Evolutionary conservation across 169 alveolate species (phyloP).

Genomic region (Perkinsus marinus): DNA sequence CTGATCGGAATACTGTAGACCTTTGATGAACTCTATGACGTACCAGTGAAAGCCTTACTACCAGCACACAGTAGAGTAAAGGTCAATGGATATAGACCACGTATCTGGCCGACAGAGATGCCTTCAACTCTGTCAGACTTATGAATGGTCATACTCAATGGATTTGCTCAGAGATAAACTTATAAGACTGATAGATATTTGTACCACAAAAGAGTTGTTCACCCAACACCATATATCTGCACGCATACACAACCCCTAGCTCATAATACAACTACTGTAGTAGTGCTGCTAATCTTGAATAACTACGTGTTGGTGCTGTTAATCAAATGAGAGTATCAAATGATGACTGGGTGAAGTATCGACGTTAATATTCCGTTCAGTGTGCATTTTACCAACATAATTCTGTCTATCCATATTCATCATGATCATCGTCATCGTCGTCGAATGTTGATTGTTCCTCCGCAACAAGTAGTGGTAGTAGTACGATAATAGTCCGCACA

Average conservation of each 20-base stretch:
- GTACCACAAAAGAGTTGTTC: background rate
- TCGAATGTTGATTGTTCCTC: too few relatives aligned
- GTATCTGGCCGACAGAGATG: background rate
- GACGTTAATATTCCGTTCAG: too few relatives aligned
- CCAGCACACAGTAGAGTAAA: background rate
- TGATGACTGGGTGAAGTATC: too few relatives aligned
- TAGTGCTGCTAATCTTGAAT: background rate
- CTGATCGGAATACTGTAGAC: too few relatives aligned
- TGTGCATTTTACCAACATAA: too few relatives aligned
- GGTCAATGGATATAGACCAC: background rate
- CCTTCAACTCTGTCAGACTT: background rate
- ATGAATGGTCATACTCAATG: background rate
- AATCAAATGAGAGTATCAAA: too few relatives aligned
- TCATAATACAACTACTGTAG: too few relatives aligned
- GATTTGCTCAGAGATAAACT: background rate
- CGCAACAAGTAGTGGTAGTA: too few relatives aligned
- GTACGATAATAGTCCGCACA: too few relatives aligned
- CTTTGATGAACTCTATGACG: background rate
- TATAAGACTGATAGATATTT: background rate
- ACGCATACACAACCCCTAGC: background rate
- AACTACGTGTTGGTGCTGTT: too few relatives aligned
- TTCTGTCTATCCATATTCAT: too few relatives aligned
- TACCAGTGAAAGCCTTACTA: background rate
- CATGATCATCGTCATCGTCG: too few relatives aligned
- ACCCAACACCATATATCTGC: background rate